Percentiles rank a stretch among this genome's conserved stretches.
Conservation (phyloP, 352 stramenopile species). For the Phytophthora lateralis region DNA sequence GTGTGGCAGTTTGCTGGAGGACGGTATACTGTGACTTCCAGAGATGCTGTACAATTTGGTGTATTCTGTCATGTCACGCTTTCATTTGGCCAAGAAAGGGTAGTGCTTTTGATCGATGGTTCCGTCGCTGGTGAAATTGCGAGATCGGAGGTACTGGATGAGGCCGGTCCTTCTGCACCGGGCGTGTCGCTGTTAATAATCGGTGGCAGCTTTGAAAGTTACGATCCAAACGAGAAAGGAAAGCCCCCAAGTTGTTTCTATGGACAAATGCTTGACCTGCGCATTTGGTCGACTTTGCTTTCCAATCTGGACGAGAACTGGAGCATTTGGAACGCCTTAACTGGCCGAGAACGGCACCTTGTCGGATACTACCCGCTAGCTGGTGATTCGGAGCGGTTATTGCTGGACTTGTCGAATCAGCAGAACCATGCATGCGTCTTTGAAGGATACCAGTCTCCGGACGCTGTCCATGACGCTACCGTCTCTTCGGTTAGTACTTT, state of each 20-base stretch:
- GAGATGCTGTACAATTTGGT: constrained; percentile 45
- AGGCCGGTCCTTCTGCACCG: constrained; percentile 27
- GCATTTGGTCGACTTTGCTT: constrained; percentile 60
- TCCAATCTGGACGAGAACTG: constrained; percentile 38
- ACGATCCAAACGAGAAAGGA: constrained; percentile 25
- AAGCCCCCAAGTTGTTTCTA: constrained; percentile 52
- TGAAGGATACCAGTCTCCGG: constrained; percentile 41
- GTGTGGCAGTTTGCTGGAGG: constrained; percentile 57
- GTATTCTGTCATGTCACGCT: constrained; percentile 71
- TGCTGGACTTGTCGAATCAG: constrained; percentile 71
- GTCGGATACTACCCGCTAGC: constrained; percentile 82
- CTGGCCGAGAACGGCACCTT: constrained; percentile 48
- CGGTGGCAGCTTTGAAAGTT: constrained; percentile 52
- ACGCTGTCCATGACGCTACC: constrained; percentile 24
- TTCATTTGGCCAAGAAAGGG: constrained; percentile 42
- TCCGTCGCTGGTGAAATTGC: constrained; percentile 40
- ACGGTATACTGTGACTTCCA: constrained; percentile 42
- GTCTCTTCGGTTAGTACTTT: constrained; percentile 37
- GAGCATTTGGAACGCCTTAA: constrained; percentile 39
- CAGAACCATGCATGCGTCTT: constrained; percentile 79
- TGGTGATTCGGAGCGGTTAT: constrained; percentile 57
- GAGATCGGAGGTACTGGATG: constrained; percentile 31
- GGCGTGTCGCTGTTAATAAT: constrained; percentile 49
- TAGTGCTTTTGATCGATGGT: constrained; percentile 56
- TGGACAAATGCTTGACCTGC: constrained; percentile 70